Conservation (phyloP, 208 protist species). For the Leptomonas seymouri region DNA sequence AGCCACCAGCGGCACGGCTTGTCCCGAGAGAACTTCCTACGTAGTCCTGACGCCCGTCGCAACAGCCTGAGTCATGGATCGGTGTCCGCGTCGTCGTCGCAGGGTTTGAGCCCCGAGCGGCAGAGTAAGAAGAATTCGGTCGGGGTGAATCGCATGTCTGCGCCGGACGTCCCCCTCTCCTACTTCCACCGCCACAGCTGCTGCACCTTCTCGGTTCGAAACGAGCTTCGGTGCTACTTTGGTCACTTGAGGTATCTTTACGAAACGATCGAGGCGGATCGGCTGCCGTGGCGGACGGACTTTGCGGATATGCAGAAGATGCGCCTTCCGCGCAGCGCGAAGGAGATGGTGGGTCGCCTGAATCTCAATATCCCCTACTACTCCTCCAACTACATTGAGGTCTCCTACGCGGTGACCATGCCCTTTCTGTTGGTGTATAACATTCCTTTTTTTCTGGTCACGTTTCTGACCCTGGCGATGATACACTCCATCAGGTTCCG, state of each 20-base stretch:
- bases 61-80: no score
- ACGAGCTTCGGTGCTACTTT: constrained; percentile 30
- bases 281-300: constrained; percentile 77
- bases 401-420: constrained; percentile 63
- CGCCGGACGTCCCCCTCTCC: constrained; percentile 22
- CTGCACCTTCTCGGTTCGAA: constrained; percentile 23
- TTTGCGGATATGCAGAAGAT: constrained; percentile 67
- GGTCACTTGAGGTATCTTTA: constrained; percentile 23
- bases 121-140: neutral
- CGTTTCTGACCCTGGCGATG: constrained; percentile 38
- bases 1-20: neutral
- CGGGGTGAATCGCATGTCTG: constrained; percentile 12
- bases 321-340: constrained; percentile 41
- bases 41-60: neutral
- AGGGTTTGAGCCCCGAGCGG: neutral
- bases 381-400: constrained; percentile 71
- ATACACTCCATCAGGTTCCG: constrained; percentile 47
- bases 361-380: constrained; percentile 91
- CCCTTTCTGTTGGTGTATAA: constrained; percentile 74
- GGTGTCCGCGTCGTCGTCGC: neutral
- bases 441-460: constrained; percentile 52
- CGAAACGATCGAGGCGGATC: constrained; percentile 46
- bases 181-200: constrained; percentile 43
- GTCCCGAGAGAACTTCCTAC: neutral
- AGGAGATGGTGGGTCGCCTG: constrained; percentile 50